Evolutionary conservation across 108 stramenopile species (phyloP), one percentile per base, ranked within the genome.

Genomic region (Skeletonema tropicum): DNA sequence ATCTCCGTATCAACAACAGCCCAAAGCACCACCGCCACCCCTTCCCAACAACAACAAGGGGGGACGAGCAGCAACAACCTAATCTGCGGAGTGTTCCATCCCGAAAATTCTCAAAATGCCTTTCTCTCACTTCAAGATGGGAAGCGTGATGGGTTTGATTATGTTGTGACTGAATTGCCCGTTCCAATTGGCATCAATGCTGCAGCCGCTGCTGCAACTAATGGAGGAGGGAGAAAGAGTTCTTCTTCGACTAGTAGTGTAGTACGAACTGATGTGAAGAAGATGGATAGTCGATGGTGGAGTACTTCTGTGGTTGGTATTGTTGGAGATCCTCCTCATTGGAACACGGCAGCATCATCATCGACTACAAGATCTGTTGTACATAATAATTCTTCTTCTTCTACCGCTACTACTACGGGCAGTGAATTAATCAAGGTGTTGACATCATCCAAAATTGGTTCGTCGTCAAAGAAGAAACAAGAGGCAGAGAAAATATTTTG

Each of bases 61-160:
- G 35, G 35, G 6, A 35, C 35, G 19, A 29, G 1, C 1, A 29
- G 1, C 1, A 55, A 11, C 45, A 65, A 60, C 68, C 62, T 76
- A 49, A 76, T 76, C 60, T 48, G 67, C 6, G 75, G 75, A 21
- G 66, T 76, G 2, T 52, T 29, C 14, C 75, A 69, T 49, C 75
- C 75, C 31, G 57, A 60, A 41, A 35, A 38, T 59, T 42, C 71
- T 71, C 70, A 78, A 57, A 86, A 91, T 65, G 88, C 88, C n/a
- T 68, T 81, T 3, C 45, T 68, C 19, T 52, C 78, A 9, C 60
- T 91, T 52, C 64, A 86, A 58, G 35, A 39, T 30, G 85, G 85
- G 5, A 83, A 85, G n/a, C 64, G 82, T 6, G 91, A 92, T 73
- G 91, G 91, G 5, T 92, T 84, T 57, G 88, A 90, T 30, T 92